Evolutionary conservation across 1,139 yeast genomes (phyloP).

Genomic region (Hyphopichia burtonii): DNA sequence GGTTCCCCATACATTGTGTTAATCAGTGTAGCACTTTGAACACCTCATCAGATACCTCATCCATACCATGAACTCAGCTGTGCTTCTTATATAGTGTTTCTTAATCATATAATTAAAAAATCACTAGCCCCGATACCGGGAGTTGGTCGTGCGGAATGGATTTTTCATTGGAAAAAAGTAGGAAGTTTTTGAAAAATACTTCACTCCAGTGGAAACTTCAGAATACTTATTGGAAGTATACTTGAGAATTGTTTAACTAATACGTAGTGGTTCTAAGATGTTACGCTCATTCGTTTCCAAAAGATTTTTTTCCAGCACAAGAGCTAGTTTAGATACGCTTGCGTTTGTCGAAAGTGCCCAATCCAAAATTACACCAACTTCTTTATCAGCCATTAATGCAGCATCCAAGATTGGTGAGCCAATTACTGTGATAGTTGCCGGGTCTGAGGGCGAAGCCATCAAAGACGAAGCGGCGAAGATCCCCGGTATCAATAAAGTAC

Average conservation of each 20-base stretch:
- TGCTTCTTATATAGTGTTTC: too few species aligned
- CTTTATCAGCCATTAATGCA: constrained; percentile 65
- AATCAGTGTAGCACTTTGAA: too few species aligned
- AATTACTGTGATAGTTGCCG: constrained; percentile 59
- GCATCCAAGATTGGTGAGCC: constrained; percentile 67
- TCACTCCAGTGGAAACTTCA: too few species aligned
- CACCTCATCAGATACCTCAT: too few species aligned
- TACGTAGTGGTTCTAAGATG: too few species aligned
- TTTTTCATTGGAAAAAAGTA: too few species aligned
- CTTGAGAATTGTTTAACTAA: too few species aligned
- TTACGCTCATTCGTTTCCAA: constrained; percentile 17
- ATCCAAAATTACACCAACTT: constrained; percentile 55
- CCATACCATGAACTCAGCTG: too few species aligned
- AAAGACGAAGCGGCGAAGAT: constrained; percentile 40
- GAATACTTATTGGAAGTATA: too few species aligned
- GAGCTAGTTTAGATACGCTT: constrained; percentile 48
- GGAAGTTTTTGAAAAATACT: too few species aligned
- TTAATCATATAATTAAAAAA: not conserved
- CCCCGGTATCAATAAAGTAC: constrained; percentile 43
- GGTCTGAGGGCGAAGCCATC: constrained; percentile 46
- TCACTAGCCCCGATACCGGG: not conserved
- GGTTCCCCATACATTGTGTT: too few species aligned
- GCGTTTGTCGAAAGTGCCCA: constrained; percentile 70
- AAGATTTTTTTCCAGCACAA: constrained; percentile 32
- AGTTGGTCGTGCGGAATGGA: not conserved